Evolutionary conservation across 495 filamentous ascomycete species (phyloP), one percentile per base, ranked within the genome.

Genomic region (Xylaria telfairii): DNA sequence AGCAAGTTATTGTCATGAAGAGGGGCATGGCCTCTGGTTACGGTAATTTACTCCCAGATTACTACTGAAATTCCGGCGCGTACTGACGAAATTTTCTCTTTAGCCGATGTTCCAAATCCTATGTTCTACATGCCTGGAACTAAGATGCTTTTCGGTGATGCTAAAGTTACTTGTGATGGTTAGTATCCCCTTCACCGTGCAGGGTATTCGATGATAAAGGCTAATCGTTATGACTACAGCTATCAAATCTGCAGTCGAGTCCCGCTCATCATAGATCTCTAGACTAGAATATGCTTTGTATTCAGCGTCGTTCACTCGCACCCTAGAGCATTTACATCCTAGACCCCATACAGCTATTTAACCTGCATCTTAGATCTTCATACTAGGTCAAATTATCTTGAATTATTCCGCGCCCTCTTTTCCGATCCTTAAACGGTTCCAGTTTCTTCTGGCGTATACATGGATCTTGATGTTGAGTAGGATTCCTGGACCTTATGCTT

Each of bases 1-100:
- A 93, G 83, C 92, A 95, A 74, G 91, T 93, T 5, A 86, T 95
- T 64, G 91, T 95, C 17, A 94, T 95, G 92, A 95, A 95, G 83
- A 84, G 92, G 21, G 88, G 92, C 51, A 89, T 94, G 91, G 88
- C 90, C 0, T 92, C 89, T 74, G 92, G 92, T 77, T 95, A 95
- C 77, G 92, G 89, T 91, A 72, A 78, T 85, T 80, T 21, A 15
- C 12, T 2, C 17, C 24, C 2, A 6, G 0, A 17, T 15, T 65
- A 7, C 19, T 49, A 19, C 32, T 4, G 12, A 54, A 15, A 19
- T 39, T 39, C 13, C 21, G 46, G 41, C 8, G 4, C n/a, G 32
- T 72, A 7, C 63, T 60, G 41, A 71, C 21, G 34, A 71, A 71
- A 57, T 68, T 41, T 12, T n/a, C 34, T 17, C 13, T 46, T 60